Conservation (phyloP, 169 alveolate species). For the Eimeria praecox region DNA sequence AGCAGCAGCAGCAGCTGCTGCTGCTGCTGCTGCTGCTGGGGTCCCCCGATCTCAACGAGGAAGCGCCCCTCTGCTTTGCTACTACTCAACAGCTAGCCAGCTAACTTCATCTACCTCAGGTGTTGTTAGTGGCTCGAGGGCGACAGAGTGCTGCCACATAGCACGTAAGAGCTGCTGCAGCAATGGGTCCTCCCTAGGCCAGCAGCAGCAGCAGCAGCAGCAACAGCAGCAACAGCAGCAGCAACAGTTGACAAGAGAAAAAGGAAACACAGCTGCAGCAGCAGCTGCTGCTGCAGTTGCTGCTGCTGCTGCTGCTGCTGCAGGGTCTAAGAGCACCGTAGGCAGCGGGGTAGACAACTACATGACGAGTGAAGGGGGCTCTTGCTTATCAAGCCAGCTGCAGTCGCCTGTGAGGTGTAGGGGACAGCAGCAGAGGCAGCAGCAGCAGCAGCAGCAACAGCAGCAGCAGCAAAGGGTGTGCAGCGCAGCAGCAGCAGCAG, state of each 20-base stretch:
- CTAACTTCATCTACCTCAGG: background rate
- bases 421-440: constrained; percentile 60
- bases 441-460: constrained; percentile 27
- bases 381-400: background rate
- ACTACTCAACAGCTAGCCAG: constrained; percentile 14
- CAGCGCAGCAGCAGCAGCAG: background rate
- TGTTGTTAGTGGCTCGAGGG: background rate
- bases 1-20: background rate
- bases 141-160: constrained; percentile 10
- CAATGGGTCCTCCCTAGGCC: constrained; percentile 7
- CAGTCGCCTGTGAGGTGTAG: constrained; percentile 10
- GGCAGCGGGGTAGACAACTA: background rate
- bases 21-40: constrained; percentile 10
- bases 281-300: background rate
- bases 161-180: constrained; percentile 15
- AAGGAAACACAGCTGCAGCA: background rate
- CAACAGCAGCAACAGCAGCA: constrained; percentile 52
- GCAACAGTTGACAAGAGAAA: constrained; percentile 22
- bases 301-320: constrained; percentile 5
- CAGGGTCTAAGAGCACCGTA: background rate
- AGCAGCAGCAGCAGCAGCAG: background rate
- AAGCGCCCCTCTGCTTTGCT: background rate
- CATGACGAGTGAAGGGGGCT: constrained; percentile 18
- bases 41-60: constrained; percentile 39
- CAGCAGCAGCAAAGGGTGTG: constrained; percentile 27